Evolutionary conservation across 495 filamentous ascomycete species (phyloP).

Genomic region (Tuber microsphaerosporum): DNA sequence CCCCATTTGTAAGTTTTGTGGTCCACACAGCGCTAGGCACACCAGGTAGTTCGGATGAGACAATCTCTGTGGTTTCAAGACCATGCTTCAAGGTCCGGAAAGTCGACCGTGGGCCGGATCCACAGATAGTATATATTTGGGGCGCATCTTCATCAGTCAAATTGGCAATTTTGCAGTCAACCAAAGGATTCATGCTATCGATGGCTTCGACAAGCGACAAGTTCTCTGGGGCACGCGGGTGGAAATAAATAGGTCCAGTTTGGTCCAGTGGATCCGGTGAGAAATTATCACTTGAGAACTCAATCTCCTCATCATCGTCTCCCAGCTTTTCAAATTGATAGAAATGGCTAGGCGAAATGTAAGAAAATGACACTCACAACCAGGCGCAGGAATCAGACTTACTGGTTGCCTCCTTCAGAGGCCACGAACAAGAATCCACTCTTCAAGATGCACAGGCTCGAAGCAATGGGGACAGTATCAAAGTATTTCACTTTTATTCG

Average conservation of each 20-base stretch:
- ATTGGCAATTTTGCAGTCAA: conserved; percentile 86
- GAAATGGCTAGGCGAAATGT: conserved; percentile 52
- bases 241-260: conserved; percentile 74
- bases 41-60: conserved; percentile 80
- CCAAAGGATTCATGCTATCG: conserved; percentile 79
- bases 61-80: conserved; percentile 85
- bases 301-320: conserved; percentile 85
- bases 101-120: conserved; percentile 75
- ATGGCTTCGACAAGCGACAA: conserved; percentile 77
- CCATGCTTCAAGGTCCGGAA: conserved; percentile 91
- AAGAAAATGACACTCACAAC: conserved; percentile 7
- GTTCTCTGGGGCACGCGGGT: conserved; percentile 70
- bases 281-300: conserved; percentile 75
- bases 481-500: conserved; percentile 94
- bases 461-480: conserved; percentile 84
- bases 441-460: conserved; percentile 82
- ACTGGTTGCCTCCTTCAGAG: conserved; percentile 81
- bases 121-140: conserved; percentile 89
- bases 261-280: conserved; percentile 62
- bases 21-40: conserved; percentile 90
- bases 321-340: conserved; percentile 97
- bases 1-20: conserved; percentile 71
- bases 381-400: conserved; percentile 11
- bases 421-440: conserved; percentile 93
- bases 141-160: conserved; percentile 85